Percentiles rank a stretch among this genome's conserved stretches.
Evolutionary conservation across 768 basidiomycete genomes (phyloP).

Genomic region (Pluteus cervinus): DNA sequence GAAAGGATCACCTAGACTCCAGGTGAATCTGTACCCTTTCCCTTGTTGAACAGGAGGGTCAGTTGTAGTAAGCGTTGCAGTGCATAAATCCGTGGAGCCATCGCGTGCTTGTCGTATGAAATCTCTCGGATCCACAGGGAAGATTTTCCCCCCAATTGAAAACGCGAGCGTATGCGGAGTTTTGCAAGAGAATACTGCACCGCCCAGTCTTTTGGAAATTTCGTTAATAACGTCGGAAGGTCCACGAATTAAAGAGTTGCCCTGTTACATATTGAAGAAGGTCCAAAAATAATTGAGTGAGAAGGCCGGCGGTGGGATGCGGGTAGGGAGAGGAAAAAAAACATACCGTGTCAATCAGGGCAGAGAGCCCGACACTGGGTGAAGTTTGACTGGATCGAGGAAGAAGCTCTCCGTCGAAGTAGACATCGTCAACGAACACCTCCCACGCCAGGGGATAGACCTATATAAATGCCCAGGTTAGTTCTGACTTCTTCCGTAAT

Average conservation of each 20-base stretch:
- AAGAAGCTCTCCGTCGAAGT: constrained; percentile 58
- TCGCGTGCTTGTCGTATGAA: constrained; percentile 41
- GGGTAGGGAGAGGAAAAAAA: background rate
- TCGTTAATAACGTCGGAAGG: constrained; percentile 55
- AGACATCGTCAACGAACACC: constrained; percentile 64
- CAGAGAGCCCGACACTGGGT: constrained; percentile 48
- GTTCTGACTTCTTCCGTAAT: too few relatives aligned
- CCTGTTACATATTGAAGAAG: constrained; percentile 30
- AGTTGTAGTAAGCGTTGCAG: constrained; percentile 50
- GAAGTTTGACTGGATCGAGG: constrained; percentile 47
- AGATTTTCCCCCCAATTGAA: constrained; percentile 59
- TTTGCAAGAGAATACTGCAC: constrained; percentile 48
- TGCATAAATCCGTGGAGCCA: constrained; percentile 37
- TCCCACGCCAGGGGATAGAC: constrained; percentile 69
- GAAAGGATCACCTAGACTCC: constrained; percentile 76
- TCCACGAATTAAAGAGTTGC: constrained; percentile 73
- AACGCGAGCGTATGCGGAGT: constrained; percentile 61
- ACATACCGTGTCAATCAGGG: constrained; percentile 66
- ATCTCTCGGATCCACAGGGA: constrained; percentile 74
- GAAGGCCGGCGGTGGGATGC: background rate
- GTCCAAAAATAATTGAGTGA: background rate
- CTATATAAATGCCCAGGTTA: constrained; percentile 23
- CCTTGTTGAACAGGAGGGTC: constrained; percentile 54
- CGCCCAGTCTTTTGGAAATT: constrained; percentile 38
- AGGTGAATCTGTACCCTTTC: constrained; percentile 63